Base-by-base conservation (phyloP, 148 eudicot species). In the Arctostaphylos glauca region DNA sequence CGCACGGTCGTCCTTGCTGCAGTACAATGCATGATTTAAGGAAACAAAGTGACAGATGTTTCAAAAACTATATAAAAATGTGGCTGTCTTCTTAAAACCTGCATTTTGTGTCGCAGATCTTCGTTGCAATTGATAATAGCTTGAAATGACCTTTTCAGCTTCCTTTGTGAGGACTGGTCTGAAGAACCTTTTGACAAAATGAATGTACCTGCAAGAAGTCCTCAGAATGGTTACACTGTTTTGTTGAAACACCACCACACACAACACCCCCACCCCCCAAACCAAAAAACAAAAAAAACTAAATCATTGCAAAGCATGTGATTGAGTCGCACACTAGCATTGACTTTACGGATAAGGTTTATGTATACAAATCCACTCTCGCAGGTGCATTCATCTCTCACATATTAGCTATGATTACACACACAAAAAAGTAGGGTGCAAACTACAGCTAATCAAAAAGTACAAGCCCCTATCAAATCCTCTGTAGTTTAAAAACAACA, bases 1-100 rank as follows among this genome's bases (percentile, higher is more conserved):
- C 99, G 90, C 12, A 96, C 94, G 9, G 99, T 96, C 83, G 93
- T 96, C 84, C 99, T 93, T 55, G 99, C 97, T 81, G 97, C 82
- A 79, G 77, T 68, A 60, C 9, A 79, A 58, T n/a, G 16, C 48
- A 80, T 66, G 73, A n/a, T 31, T 14, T 80, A 38, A 71, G 75
- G 74, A 56, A 78, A 49, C n/a, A 55, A 68, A 64, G 14, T 58
- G 83, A 74, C 19, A 59, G 12, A 7, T n/a, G 38, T 58, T 23
- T 66, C 6, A 53, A 13, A 48, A 52, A 74, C 49, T 74, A 23
- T 74, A 23, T 38, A 9, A 18, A 21, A 74, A 47, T 31, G 50
- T 64, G 3, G 23, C 48, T 38, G 41, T 58, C 71, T 54, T 14
- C 19, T 50, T 38, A 15, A 74, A 70, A 88, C 92, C 92, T 88